phyloP scores from a whole-genome alignment of 192 early-diverging fungal species.

The Gaertneriomyces sp. region DNA sequence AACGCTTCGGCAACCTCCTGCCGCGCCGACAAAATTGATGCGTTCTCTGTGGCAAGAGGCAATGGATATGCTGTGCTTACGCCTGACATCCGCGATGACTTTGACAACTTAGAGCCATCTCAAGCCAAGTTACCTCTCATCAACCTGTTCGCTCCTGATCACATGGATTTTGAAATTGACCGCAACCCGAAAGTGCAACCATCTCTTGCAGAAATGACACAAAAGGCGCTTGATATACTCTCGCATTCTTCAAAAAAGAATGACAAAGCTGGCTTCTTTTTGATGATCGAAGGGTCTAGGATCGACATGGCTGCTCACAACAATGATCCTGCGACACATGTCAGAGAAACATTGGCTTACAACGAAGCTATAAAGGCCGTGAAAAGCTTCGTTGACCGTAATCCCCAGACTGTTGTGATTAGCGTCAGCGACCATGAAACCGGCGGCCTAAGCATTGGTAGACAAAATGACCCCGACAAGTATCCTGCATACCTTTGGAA shows the following conservation, averaged over 20 bases:
- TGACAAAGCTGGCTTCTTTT: conserved; percentile 75
- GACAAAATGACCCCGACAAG: conserved; percentile 54
- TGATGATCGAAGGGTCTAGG: conserved; percentile 95
- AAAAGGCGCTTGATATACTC: conserved; percentile 78
- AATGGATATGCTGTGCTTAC: conserved; percentile 62
- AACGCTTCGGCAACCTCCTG: conserved; percentile 63
- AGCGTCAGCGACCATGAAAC: conserved; percentile 94
- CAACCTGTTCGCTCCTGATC: conserved; percentile 74
- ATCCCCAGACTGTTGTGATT: conserved; percentile 87
- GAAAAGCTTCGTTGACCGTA: conserved; percentile 69
- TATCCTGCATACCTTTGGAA: conserved; percentile 85
- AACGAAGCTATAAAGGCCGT: conserved; percentile 70
- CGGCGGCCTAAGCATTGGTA: conserved; percentile 82
- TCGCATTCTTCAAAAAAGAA: conserved; percentile 40
- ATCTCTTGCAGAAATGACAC: conserved; percentile 77
- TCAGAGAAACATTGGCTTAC: conserved; percentile 89
- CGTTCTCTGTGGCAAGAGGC: conserved; percentile 51
- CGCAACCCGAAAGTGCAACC: conserved; percentile 65
- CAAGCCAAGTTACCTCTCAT: conserved; percentile 55
- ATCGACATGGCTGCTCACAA: conserved; percentile 97
- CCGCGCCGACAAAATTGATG: conserved; percentile 69
- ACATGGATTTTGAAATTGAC: conserved; percentile 94
- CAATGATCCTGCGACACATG: conserved; percentile 90
- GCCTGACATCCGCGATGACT: conserved; percentile 49
- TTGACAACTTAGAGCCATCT: conserved; percentile 50